Base-by-base conservation (phyloP, 2,329 filamentous ascomycete species). In the Trichoderma sp. region DNA sequence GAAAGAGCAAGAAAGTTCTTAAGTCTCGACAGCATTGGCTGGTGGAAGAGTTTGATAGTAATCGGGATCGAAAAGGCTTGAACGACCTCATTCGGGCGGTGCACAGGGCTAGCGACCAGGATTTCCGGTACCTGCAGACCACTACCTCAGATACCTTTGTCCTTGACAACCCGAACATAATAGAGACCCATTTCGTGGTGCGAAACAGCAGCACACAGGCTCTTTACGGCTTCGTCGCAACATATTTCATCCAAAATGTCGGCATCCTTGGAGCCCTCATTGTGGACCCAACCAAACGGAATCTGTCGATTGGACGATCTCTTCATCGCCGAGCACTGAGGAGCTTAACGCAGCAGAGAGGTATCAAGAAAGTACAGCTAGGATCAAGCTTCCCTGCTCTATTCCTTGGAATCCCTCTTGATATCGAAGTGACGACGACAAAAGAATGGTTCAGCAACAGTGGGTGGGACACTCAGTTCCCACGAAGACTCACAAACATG, bases 11-110 rank as follows among this genome's bases (percentile, higher is more conserved):
- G 78, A 97, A 96, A 80, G 88, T 93, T 0, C 89, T 93, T 72
- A 95, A 97, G 76, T 94, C 94, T n/a, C 90, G 93, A 73, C 94
- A 97, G 78, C 93, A 97, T 76, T 98, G 95, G 95, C 89, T 98
- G 1, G 95, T 98, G 0, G 95, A 98, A 78, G 90, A 89, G 60
- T 98, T 94, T 83, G 92, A 95, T 76, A 90, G 91, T 72, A 90
- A 93, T 51, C 87, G 95, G 71, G 95, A 98, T 78, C 85, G 87
- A 2, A 84, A 87, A 62, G 92, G 90, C 0, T 84, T 98, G 6
- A 90, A 95, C 72, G 90, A 89, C n/a, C 85, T 98, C 9, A 86
- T 97, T 62, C 88, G 88, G 70, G 86, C 89, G 4, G 86, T 95
- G 3, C 89, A 92, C 60, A 90, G 93, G 72, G 88, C 88, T 24